Evolutionary conservation across 1,284 basidiomycete species (phyloP).

Genomic region (Uromyces viciae-fabae): DNA sequence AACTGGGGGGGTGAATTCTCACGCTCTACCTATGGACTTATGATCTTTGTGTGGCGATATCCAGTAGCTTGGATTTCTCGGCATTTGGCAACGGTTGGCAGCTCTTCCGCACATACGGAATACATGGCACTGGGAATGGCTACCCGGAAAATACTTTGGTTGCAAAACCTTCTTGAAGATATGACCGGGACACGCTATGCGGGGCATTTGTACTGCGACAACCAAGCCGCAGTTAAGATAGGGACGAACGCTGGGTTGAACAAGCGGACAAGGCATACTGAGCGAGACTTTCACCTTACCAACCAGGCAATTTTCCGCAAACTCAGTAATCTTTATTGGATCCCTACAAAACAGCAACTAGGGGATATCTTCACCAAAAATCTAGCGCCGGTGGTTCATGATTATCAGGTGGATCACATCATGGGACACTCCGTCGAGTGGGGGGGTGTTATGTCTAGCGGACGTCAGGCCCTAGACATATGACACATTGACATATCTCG

Average conservation of each 20-base stretch:
- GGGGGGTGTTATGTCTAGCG: no score
- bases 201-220: background rate
- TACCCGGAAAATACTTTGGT: background rate
- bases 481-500: no score
- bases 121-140: constrained; percentile 12
- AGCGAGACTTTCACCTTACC: background rate
- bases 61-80: background rate
- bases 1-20: background rate
- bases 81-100: background rate
- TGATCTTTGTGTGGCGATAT: background rate
- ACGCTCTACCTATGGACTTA: background rate
- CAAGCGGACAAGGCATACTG: background rate
- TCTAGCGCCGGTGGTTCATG: no score
- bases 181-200: background rate
- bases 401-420: no score
- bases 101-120: background rate
- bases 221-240: background rate
- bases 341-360: background rate
- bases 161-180: background rate
- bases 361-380: background rate
- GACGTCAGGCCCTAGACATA: no score
- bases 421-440: no score
- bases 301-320: background rate
- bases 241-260: background rate
- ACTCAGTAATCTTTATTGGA: background rate